Evolutionary conservation across 2,329 filamentous ascomycete genomes (phyloP).

Genomic region (Aspergillus sergii): DNA sequence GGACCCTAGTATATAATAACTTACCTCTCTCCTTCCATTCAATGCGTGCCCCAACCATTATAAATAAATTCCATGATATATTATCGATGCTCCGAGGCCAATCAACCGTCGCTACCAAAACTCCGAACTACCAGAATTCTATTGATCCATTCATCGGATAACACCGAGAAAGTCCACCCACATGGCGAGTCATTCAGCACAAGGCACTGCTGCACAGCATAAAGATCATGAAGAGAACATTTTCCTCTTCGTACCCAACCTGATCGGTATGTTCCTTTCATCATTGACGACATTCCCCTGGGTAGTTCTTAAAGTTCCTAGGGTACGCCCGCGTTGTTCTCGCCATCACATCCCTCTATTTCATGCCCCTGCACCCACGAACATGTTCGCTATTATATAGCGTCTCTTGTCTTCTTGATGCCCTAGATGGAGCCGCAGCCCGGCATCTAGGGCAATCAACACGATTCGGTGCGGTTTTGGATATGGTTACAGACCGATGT

Average conservation of each 20-base stretch:
- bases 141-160: too few relatives aligned
- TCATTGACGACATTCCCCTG: neutral
- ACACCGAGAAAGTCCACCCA: neutral
- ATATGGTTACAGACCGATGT: conserved; percentile 97
- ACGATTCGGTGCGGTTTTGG: conserved; percentile 87
- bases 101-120: too few relatives aligned
- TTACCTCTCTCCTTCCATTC: too few relatives aligned
- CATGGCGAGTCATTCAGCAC: neutral
- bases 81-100: too few relatives aligned
- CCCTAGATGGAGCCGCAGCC: conserved; percentile 87
- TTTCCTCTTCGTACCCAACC: conserved; percentile 75
- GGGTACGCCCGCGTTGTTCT: conserved; percentile 75
- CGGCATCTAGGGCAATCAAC: conserved; percentile 82
- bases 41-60: too few relatives aligned
- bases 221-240: conserved; percentile 61
- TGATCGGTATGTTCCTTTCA: conserved; percentile 61
- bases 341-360: conserved; percentile 86
- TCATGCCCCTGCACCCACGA: conserved; percentile 95
- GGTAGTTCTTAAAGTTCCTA: conserved; percentile 34
- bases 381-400: conserved; percentile 83
- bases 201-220: neutral
- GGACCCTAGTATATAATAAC: neutral
- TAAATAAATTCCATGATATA: too few relatives aligned
- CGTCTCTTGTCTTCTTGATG: conserved; percentile 88
- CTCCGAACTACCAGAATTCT: too few relatives aligned